A percentile compares a stretch with the other conserved stretches of the same genome.
These are phyloP conservation scores for Gentiana dahurica DNA, from an alignment of 257 asterid species.

Conservation along the genomic window DNA sequence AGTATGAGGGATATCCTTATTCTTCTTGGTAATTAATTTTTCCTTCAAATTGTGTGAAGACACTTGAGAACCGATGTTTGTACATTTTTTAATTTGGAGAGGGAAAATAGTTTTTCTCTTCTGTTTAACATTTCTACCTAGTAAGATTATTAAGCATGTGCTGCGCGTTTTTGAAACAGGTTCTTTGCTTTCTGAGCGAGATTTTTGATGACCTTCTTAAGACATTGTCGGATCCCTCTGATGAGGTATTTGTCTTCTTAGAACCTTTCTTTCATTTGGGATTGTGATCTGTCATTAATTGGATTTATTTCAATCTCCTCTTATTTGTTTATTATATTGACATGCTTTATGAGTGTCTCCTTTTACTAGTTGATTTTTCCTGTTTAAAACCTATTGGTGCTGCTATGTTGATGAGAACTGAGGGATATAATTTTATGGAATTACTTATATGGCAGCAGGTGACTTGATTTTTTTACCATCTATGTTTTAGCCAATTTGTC, in stretches of 20 bases:
- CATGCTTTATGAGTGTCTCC: not conserved
- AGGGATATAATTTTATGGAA: no score
- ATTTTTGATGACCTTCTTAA: constrained; percentile 77
- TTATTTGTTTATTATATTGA: not conserved
- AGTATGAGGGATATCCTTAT: no score
- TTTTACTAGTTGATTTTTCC: no score
- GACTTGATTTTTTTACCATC: not conserved
- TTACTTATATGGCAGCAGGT: no score
- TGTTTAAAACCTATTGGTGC: no score
- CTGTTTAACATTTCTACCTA: not conserved
- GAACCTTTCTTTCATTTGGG: constrained; percentile 8
- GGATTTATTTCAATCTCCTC: not conserved
- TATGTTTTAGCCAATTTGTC: not conserved
- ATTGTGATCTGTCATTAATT: no score
- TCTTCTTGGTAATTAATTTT: no score
- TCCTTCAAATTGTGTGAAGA: no score
- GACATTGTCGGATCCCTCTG: constrained; percentile 96
- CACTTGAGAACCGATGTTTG: no score
- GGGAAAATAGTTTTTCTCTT: constrained; percentile 1
- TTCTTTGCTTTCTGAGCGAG: constrained; percentile 64
- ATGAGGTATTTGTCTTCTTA: constrained; percentile 57
- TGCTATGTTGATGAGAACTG: no score
- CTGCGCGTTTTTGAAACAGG: constrained; percentile 38
- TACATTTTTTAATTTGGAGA: no score
- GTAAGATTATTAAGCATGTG: no score